Conservation (phyloP, 1,284 basidiomycete species). For the Bondarzewia mesenterica region DNA sequence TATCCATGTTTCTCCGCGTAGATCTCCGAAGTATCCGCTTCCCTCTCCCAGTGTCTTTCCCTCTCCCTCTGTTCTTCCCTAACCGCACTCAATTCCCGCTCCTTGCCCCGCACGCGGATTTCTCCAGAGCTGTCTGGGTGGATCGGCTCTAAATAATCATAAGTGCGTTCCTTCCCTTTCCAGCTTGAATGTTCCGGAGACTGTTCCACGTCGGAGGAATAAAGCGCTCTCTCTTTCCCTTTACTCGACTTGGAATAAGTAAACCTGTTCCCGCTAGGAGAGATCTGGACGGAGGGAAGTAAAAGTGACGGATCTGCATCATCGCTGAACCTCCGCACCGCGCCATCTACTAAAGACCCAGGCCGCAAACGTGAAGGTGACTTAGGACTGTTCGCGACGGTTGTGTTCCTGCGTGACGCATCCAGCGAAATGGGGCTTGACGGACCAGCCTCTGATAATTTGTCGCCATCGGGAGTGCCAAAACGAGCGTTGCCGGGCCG, state of each 20-base stretch:
- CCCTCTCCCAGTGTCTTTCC: conserved; percentile 28
- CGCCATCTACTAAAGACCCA: conserved; percentile 3
- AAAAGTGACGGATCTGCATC: conserved; percentile 1
- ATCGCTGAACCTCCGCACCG: conserved; percentile 2
- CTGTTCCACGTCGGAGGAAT: background rate
- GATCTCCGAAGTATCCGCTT: conserved; percentile 16
- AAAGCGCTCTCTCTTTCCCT: conserved; percentile 39
- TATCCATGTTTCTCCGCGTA: conserved; percentile 39
- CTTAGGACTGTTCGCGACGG: background rate
- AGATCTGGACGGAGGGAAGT: background rate
- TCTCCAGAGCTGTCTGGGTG: conserved; percentile 33
- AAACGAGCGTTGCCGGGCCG: background rate
- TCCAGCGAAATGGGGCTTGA: conserved; percentile 5
- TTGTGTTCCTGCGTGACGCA: background rate
- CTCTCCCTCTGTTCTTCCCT: conserved; percentile 41
- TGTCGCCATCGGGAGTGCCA: conserved; percentile 3
- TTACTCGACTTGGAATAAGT: conserved; percentile 20
- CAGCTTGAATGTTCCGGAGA: conserved; percentile 4
- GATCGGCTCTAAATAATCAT: conserved; percentile 6
- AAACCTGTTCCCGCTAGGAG: conserved; percentile 5
- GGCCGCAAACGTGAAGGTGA: conserved; percentile 1
- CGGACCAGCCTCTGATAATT: conserved; percentile 5
- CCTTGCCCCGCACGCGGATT: conserved; percentile 45
- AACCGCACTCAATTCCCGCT: conserved; percentile 47
- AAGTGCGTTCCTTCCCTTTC: conserved; percentile 47